These are phyloP conservation scores for Kuraishia floccosa DNA, from an alignment of 805 yeast species.

Conservation along the genomic window DNA sequence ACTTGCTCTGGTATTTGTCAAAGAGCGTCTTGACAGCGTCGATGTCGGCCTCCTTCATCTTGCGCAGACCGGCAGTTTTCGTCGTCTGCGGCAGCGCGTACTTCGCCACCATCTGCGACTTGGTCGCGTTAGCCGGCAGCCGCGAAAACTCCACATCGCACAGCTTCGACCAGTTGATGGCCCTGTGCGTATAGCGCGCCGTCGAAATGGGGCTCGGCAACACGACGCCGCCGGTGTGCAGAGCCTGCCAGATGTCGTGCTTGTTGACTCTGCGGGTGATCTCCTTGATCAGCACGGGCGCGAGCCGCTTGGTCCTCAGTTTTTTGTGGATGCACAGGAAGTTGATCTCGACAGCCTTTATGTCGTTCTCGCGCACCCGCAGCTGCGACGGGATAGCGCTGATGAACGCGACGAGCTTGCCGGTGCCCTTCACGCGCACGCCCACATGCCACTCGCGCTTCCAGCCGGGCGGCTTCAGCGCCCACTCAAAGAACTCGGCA, in stretches of 20 bases:
- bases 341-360: constrained; percentile 79
- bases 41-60: constrained; percentile 48
- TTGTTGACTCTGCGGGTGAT: constrained; percentile 87
- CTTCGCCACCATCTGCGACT: constrained; percentile 51
- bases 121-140: constrained; percentile 62
- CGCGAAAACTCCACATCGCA: constrained; percentile 85
- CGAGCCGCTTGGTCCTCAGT: constrained; percentile 82
- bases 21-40: constrained; percentile 53
- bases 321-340: constrained; percentile 92
- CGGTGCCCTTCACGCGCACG: constrained; percentile 69
- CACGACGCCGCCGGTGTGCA: constrained; percentile 86
- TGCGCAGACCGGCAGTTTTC: constrained; percentile 42
- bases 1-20: constrained; percentile 50
- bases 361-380: constrained; percentile 32
- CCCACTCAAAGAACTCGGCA: constrained; percentile 81
- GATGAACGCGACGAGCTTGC: constrained; percentile 82
- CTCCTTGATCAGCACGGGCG: constrained; percentile 90
- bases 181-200: constrained; percentile 88
- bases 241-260: constrained; percentile 86
- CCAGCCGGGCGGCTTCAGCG: constrained; percentile 92
- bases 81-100: constrained; percentile 45
- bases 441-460: constrained; percentile 84
- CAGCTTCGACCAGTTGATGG: constrained; percentile 83
- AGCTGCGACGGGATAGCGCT: constrained; percentile 78
- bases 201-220: constrained; percentile 88